Base-by-base conservation (phyloP, 495 filamentous ascomycete genomes). In the Poronia punctata region DNA sequence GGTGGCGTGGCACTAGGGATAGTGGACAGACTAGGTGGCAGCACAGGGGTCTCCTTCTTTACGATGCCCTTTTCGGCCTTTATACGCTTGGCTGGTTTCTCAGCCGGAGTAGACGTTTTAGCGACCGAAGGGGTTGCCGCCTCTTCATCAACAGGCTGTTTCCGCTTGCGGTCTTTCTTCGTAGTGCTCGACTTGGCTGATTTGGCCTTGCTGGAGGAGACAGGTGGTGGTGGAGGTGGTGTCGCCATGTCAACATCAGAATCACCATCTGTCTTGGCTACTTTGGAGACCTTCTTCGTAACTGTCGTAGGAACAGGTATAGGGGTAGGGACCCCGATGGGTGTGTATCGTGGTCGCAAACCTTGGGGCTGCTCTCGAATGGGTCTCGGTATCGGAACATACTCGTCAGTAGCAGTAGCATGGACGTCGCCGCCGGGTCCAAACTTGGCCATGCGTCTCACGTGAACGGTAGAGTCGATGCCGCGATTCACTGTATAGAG, bases 341-440 rank as follows among this genome's bases (percentile, higher is more conserved):
- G 66, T 11, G 52, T 54, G 44, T 57, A 70, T 24, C 69, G 65
- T 31, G 55, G 47, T 49, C 51, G 67, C 19, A 72, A 54, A n/a
- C 60, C 62, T 36, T 62, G 52, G 16, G 69, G 69, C 36, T 72
- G 69, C n/a, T 60, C 50, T 15, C 69, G 58, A 22, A 65, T 49
- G 8, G 57, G 29, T 15, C 53, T 65, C 0, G 55, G 35, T 5
- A 54, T 38, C 0, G 59, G 43, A 10, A 46, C 33, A 7, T 60
- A 45, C 7, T 46, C 25, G 2, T 58, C 35, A 19, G 57, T 46
- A 11, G 44, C 48, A 25, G 50, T 46, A 8, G 48, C 46, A 14
- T 48, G 43, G 22, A 43, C 40, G 16, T 54, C 46, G 12, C 42
- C 52, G 18, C 54, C 55, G 2, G 55, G 56, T 6, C 52, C 53